Conservation (phyloP, 495 filamentous ascomycete species). For the Immersiella caudata region DNA sequence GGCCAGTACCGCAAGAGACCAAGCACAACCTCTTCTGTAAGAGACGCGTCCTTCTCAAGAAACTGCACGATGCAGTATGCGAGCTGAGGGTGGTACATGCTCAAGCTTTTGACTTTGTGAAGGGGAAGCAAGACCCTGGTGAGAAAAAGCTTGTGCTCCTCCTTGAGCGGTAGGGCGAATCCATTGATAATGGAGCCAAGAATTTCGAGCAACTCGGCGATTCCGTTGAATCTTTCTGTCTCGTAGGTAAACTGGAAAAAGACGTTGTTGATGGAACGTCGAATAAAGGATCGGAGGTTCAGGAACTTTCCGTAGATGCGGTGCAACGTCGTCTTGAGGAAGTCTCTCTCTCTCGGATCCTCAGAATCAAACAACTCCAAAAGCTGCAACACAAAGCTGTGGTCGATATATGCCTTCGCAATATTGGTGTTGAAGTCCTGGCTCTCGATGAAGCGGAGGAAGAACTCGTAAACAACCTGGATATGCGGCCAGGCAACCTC, state of each 20-base stretch:
- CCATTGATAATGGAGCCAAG: conserved; percentile 99
- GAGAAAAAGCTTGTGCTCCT: conserved; percentile 98
- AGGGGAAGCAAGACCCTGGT: conserved; percentile 90
- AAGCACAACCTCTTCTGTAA: conserved; percentile 98
- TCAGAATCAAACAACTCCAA: conserved; percentile 99
- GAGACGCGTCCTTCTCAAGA: conserved; percentile 93
- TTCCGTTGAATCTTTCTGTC: conserved; percentile 97
- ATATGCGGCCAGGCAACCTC: conserved; percentile 99
- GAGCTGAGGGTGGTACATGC: conserved; percentile 99
- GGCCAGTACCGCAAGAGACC: conserved; percentile 97
- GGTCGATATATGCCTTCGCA: conserved; percentile 98
- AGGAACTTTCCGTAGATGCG: conserved; percentile 99
- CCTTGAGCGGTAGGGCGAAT: conserved; percentile 94
- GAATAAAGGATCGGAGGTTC: conserved; percentile 94
- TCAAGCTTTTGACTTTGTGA: conserved; percentile 97
- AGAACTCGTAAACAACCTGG: conserved; percentile 99
- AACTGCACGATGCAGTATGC: conserved; percentile 99
- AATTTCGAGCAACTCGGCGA: conserved; percentile 95
- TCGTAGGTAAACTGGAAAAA: conserved; percentile 99
- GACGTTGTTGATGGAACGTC: conserved; percentile 98
- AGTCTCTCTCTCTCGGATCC: conserved; percentile 95
- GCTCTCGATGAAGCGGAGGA: conserved; percentile 97
- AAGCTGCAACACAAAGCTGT: conserved; percentile 94
- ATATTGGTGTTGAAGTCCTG: conserved; percentile 99
- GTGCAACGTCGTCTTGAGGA: conserved; percentile 96